A percentile compares a stretch with the other conserved stretches of the same genome.
phyloP scores from a whole-genome alignment of 768 basidiomycete species.

The Boletus rufocinnamomeus region DNA sequence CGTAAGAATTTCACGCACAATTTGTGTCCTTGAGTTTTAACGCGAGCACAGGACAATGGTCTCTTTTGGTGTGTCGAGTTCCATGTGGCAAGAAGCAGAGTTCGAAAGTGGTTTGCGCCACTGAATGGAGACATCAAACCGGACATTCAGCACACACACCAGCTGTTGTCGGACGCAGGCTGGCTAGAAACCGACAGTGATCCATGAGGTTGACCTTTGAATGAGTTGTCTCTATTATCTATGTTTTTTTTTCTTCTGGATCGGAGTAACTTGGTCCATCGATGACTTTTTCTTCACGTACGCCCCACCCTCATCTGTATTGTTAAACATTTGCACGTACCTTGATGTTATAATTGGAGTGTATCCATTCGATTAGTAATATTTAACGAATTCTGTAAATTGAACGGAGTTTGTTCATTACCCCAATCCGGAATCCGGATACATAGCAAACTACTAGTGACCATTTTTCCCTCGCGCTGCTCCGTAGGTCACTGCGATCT shows the following conservation, averaged over 20 bases:
- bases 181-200: constrained; percentile 37
- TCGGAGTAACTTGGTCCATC: not conserved
- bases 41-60: constrained; percentile 44
- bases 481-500: too few relatives aligned
- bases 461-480: too few relatives aligned
- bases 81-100: constrained; percentile 32
- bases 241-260: not conserved
- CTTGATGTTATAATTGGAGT: not conserved
- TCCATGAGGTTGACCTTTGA: not conserved
- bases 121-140: constrained; percentile 70
- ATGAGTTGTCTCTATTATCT: too few relatives aligned
- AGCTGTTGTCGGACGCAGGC: constrained; percentile 50
- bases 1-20: constrained; percentile 35
- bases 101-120: constrained; percentile 64
- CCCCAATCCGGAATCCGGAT: too few relatives aligned
- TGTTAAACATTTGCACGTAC: constrained; percentile 3
- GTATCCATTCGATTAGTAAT: not conserved
- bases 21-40: not conserved
- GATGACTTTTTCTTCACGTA: not conserved
- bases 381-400: not conserved
- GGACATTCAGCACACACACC: constrained; percentile 47
- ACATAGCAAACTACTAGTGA: too few relatives aligned
- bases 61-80: constrained; percentile 58
- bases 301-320: constrained; percentile 3
- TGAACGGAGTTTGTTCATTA: too few relatives aligned